Base-by-base conservation (phyloP, 2,329 filamentous ascomycete species). In the Bipolaris bicolor region DNA sequence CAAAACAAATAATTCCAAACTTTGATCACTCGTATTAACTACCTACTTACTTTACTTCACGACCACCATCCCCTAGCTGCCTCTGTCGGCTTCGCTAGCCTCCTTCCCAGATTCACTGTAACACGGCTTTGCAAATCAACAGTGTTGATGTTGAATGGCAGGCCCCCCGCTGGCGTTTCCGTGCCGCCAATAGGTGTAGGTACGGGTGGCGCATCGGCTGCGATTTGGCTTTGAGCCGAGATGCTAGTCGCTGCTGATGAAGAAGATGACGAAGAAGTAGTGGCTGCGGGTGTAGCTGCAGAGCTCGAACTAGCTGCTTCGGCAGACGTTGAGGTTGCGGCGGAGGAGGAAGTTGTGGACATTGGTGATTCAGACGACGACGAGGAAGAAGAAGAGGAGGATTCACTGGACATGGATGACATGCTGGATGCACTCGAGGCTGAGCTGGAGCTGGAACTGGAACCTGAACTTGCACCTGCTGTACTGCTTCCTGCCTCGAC, bases 121-220 rank as follows among this genome's bases (percentile, higher is more conserved):
- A 77, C 73, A 5, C 67, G 66, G 40, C 68, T 73, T 59, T 75
- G 70, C 61, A 77, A 59, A 31, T 47, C 36, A 31, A 76, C 61
- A 5, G 70, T 76, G 31, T 66, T 68, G 55, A 77, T 72, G 46
- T 77, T 68, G 36, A 77, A 76, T 2, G 73, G 72, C 18, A 72
- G 47, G 3, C 49, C 50, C 20, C 66, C 67, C 29, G 64, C 49
- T 20, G 60, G 49, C 22, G 57, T 36, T 10, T 62, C 62, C 7
- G 43, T 33, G n/a, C 60, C 52, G 24, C 60, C 52, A n/a, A 59
- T 46, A 16, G 60, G 48, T 9, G 63, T 58, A 18, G 63, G 63
- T 7, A 26, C 37, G 16, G 63, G 54, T 7, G 62, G 52, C 7
- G 49, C 45, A 10, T 57, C 45, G 11, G 58, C 65, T 15, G 65